These are phyloP conservation scores for Taphrina sp. DNA, from an alignment of 1,139 yeast species.

Conservation along the genomic window DNA sequence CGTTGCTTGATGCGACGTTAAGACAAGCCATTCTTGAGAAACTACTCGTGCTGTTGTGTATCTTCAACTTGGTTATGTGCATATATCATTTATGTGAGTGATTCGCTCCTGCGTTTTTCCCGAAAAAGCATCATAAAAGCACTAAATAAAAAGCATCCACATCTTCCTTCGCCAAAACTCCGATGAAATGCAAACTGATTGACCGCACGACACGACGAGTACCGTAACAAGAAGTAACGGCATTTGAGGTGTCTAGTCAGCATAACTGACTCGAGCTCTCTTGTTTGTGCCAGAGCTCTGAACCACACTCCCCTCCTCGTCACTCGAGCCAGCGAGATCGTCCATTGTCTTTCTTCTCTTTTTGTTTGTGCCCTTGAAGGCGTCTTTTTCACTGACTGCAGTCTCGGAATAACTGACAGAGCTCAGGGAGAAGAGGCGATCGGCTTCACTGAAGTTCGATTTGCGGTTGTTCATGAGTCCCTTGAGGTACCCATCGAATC, in stretches of 20 bases:
- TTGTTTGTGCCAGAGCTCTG: constrained; percentile 2
- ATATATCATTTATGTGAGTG: too few relatives aligned
- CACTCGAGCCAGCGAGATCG: constrained; percentile 1
- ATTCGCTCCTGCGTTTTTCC: too few relatives aligned
- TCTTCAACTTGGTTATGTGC: too few relatives aligned
- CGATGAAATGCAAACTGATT: too few relatives aligned
- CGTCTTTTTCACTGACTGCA: constrained; percentile 13
- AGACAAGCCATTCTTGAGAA: constrained; percentile 9
- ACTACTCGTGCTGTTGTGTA: too few relatives aligned
- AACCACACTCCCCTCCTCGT: constrained; percentile 3
- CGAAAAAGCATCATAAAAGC: too few relatives aligned
- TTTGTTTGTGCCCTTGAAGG: background rate
- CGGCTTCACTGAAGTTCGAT: constrained; percentile 68
- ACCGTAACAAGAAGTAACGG: too few relatives aligned
- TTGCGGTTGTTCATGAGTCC: constrained; percentile 43
- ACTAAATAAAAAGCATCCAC: too few relatives aligned
- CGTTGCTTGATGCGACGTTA: constrained; percentile 24
- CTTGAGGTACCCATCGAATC: constrained; percentile 80
- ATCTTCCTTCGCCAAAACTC: too few relatives aligned
- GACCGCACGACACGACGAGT: too few relatives aligned
- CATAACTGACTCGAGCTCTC: constrained; percentile 11
- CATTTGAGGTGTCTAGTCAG: too few relatives aligned
- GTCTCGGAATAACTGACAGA: constrained; percentile 58
- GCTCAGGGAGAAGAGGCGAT: constrained; percentile 79
- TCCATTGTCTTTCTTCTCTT: constrained; percentile 15